Conservation (phyloP, 768 basidiomycete genomes). For the Podaxis sp. region DNA sequence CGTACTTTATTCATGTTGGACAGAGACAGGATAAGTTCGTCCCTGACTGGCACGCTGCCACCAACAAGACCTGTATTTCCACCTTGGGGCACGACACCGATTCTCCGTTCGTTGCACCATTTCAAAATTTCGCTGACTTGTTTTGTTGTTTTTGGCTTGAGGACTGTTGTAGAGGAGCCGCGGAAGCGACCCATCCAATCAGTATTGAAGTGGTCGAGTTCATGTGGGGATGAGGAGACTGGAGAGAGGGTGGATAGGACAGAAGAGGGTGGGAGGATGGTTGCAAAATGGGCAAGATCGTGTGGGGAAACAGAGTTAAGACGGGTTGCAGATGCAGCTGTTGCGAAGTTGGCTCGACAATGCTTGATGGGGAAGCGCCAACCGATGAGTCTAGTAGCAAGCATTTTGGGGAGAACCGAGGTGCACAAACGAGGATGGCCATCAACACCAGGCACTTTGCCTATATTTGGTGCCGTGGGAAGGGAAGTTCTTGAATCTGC, state of each 20-base stretch:
- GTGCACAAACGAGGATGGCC: background rate
- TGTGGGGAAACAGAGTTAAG: constrained; percentile 48
- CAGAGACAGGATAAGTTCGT: constrained; percentile 85
- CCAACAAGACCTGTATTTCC: constrained; percentile 98
- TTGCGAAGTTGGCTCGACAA: constrained; percentile 19
- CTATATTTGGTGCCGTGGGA: constrained; percentile 6
- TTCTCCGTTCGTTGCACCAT: constrained; percentile 75
- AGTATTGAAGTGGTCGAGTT: constrained; percentile 75
- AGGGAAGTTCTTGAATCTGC: background rate
- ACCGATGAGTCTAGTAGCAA: constrained; percentile 18
- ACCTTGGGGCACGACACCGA: constrained; percentile 95
- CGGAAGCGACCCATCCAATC: constrained; percentile 98
- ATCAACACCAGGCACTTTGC: background rate
- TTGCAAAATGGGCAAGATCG: constrained; percentile 66
- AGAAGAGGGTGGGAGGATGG: constrained; percentile 55
- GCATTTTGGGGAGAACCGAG: background rate
- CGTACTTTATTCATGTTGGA: constrained; percentile 79
- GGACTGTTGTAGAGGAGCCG: constrained; percentile 78
- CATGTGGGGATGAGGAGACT: constrained; percentile 34
- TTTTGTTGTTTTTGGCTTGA: constrained; percentile 83
- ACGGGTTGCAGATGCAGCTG: constrained; percentile 20
- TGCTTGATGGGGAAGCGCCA: constrained; percentile 14
- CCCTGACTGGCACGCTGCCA: constrained; percentile 82
- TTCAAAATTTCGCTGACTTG: constrained; percentile 88
- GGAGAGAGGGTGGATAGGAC: constrained; percentile 59